Percentiles rank a stretch among this genome's conserved stretches.
phyloP scores from a whole-genome alignment of 108 stramenopile species.

The Schizochytrium sp. region DNA sequence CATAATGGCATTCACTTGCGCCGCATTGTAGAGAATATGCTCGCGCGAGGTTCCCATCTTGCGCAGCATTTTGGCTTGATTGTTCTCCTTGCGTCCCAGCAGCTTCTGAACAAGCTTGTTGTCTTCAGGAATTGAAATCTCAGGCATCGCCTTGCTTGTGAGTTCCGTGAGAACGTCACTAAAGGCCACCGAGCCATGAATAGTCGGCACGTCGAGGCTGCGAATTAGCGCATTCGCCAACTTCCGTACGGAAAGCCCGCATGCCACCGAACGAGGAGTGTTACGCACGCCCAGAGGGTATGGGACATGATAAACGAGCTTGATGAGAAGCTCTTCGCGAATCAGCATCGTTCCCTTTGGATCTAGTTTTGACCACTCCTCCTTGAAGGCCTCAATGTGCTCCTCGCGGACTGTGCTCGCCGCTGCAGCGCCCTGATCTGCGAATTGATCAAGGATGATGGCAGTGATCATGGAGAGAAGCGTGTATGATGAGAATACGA shows the following conservation, averaged over 20 bases:
- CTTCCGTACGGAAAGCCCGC: background rate
- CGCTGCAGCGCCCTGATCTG: background rate
- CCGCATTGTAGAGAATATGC: background rate
- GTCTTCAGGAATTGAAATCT: background rate
- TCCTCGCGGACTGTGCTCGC: background rate
- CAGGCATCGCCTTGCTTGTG: slow-evolving; percentile 4
- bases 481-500: slow-evolving; percentile 5
- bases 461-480: slow-evolving; percentile 23
- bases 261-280: background rate
- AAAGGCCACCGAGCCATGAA: background rate
- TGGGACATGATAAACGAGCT: background rate
- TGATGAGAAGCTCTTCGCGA: background rate
- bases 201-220: slow-evolving; percentile 2
- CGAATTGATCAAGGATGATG: slow-evolving; percentile 26
- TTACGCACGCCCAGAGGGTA: background rate
- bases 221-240: background rate
- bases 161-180: background rate
- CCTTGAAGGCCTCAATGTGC: slow-evolving; percentile 20
- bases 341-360: slow-evolving; percentile 2
- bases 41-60: background rate
- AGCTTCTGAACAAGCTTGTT: background rate
- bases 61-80: slow-evolving; percentile 3
- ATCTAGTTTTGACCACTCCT: background rate
- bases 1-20: slow-evolving; percentile 4
- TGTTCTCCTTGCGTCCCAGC: background rate